These are phyloP conservation scores for Dendrobium chrysotoxum DNA, from an alignment of 106 monocot genomes.

Conservation along the genomic window DNA sequence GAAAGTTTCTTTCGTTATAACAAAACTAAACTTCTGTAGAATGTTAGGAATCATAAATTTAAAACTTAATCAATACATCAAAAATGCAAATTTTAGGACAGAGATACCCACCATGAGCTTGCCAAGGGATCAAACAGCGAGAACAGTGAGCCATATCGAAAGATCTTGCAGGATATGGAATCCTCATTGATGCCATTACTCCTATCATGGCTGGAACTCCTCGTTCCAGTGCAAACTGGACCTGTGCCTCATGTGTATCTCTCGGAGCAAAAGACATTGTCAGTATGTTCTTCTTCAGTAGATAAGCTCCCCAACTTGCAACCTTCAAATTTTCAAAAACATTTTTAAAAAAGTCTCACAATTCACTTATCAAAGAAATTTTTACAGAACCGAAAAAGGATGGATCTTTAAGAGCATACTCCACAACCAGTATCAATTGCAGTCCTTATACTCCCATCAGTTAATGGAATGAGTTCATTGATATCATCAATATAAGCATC, in stretches of 20 bases:
- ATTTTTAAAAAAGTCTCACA: not conserved
- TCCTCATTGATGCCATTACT: slow-evolving; percentile 40
- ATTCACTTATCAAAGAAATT: not conserved
- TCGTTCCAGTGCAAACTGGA: slow-evolving; percentile 60
- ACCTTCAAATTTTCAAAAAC: slow-evolving; percentile 19
- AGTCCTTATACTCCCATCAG: slow-evolving; percentile 44
- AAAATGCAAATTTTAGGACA: not conserved
- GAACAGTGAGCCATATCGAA: slow-evolving; percentile 61
- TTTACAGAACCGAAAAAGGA: not conserved
- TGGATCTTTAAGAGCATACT: slow-evolving; percentile 15
- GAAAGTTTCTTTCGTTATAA: no score
- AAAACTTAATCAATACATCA: no score
- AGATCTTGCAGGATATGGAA: slow-evolving; percentile 50
- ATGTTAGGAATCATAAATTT: no score
- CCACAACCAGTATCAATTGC: slow-evolving; percentile 59
- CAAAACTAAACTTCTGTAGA: not conserved
- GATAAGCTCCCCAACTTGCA: slow-evolving; percentile 61
- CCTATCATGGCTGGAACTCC: slow-evolving; percentile 63
- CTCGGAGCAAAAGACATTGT: slow-evolving; percentile 68
- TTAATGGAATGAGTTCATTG: slow-evolving; percentile 36
- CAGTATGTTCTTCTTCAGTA: slow-evolving; percentile 43
- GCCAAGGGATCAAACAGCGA: slow-evolving; percentile 55
- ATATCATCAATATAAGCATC: slow-evolving; percentile 64
- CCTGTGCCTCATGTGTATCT: slow-evolving; percentile 62
- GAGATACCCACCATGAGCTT: slow-evolving; percentile 16